Conservation (phyloP, 2,329 filamentous ascomycete species). For the Ceratocystis lukuohia region DNA sequence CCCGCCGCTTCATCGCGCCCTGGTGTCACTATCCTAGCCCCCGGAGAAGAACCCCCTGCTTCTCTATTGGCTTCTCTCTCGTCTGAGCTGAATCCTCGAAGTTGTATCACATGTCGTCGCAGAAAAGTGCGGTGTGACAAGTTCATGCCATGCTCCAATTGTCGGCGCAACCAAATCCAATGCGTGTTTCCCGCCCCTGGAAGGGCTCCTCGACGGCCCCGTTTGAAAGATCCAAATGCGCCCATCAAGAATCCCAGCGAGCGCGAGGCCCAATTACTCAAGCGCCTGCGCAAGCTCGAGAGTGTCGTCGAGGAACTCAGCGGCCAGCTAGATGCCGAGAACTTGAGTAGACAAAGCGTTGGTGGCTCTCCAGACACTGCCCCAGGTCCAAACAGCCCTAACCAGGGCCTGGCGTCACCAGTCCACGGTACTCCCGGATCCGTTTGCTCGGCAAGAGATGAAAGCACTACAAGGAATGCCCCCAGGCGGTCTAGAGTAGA, state of each 20-base stretch:
- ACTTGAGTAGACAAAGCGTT: slow-evolving; percentile 20
- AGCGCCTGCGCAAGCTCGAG: slow-evolving; percentile 58
- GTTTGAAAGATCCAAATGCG: slow-evolving; percentile 52
- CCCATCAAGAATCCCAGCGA: slow-evolving; percentile 47
- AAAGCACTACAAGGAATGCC: background rate
- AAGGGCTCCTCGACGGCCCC: slow-evolving; percentile 53
- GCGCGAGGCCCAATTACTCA: slow-evolving; percentile 55
- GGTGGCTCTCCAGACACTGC: slow-evolving; percentile 15
- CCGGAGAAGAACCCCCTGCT: slow-evolving; percentile 18
- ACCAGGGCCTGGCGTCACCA: slow-evolving; percentile 9
- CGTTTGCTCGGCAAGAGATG: slow-evolving; percentile 1
- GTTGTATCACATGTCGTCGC: slow-evolving; percentile 38
- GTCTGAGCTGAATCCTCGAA: slow-evolving; percentile 34
- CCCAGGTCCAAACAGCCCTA: slow-evolving; percentile 3
- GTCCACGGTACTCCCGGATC: slow-evolving; percentile 13
- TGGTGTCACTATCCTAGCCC: slow-evolving; percentile 18
- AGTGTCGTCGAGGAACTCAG: slow-evolving; percentile 60
- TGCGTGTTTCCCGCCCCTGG: slow-evolving; percentile 65
- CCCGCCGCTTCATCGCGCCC: slow-evolving; percentile 19
- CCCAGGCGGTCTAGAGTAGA: background rate
- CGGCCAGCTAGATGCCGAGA: slow-evolving; percentile 47
- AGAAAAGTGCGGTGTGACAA: slow-evolving; percentile 69
- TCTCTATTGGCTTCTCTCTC: slow-evolving; percentile 13
- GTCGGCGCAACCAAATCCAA: slow-evolving; percentile 53
- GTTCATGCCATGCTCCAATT: slow-evolving; percentile 63